Evolutionary conservation across 1,139 yeast species (phyloP).

Genomic region (Zygoascus sp.): DNA sequence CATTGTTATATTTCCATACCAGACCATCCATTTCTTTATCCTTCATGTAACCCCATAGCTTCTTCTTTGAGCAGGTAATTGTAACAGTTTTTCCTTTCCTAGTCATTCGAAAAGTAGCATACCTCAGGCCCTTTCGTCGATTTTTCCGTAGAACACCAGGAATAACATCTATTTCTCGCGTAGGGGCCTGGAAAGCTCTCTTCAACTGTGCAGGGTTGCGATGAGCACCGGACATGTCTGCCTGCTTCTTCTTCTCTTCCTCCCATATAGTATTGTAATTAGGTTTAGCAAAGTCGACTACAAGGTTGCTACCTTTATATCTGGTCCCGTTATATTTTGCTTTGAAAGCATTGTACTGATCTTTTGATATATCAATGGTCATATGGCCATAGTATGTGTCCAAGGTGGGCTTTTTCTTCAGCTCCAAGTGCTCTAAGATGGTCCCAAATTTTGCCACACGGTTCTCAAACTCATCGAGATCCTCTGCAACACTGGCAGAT

Average conservation of each 20-base stretch:
- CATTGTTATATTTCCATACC: slow-evolving; percentile 56
- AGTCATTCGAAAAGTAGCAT: slow-evolving; percentile 58
- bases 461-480: slow-evolving; percentile 41
- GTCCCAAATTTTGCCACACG: slow-evolving; percentile 52
- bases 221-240: slow-evolving; percentile 33
- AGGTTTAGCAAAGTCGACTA: slow-evolving; percentile 48
- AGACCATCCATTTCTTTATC: slow-evolving; percentile 56
- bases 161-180: slow-evolving; percentile 46
- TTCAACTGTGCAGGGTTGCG: slow-evolving; percentile 43
- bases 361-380: slow-evolving; percentile 49
- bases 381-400: slow-evolving; percentile 65
- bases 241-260: slow-evolving; percentile 35
- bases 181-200: slow-evolving; percentile 36
- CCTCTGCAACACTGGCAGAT: slow-evolving; percentile 48
- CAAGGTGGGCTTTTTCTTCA: slow-evolving; percentile 45
- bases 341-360: slow-evolving; percentile 46
- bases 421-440: slow-evolving; percentile 42
- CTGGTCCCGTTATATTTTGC: slow-evolving; percentile 61
- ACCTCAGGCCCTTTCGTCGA: slow-evolving; percentile 48
- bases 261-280: slow-evolving; percentile 45
- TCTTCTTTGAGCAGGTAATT: slow-evolving; percentile 60
- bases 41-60: slow-evolving; percentile 87
- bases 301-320: slow-evolving; percentile 68
- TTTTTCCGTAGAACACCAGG: slow-evolving; percentile 60
- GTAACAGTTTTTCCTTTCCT: slow-evolving; percentile 44